Conservation (phyloP, 1,284 basidiomycete species). For the Inonotus obliquus region DNA sequence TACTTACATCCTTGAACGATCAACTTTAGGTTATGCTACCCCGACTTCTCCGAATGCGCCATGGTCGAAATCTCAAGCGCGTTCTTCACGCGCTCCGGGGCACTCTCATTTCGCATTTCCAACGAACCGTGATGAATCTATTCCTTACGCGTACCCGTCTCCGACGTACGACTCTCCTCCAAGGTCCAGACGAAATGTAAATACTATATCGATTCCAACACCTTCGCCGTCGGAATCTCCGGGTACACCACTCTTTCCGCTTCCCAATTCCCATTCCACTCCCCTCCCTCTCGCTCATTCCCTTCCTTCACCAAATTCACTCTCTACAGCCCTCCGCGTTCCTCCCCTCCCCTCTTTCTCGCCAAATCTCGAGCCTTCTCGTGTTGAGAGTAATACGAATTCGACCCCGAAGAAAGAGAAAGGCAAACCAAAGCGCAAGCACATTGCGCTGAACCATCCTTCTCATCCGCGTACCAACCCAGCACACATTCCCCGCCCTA, state of each 20-base stretch:
- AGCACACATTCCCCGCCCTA: conserved; percentile 74
- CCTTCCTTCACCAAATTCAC: conserved; percentile 30
- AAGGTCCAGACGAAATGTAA: not conserved
- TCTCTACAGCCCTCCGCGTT: conserved; percentile 19
- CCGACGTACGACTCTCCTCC: not conserved
- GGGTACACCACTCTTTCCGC: not conserved
- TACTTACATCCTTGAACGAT: not conserved
- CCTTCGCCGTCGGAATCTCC: not conserved
- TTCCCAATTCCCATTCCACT: not conserved
- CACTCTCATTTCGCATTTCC: no score
- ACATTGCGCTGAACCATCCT: not conserved
- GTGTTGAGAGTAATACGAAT: not conserved
- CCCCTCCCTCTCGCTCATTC: not conserved
- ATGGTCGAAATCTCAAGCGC: no score
- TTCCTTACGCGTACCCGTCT: not conserved
- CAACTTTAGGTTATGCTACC: not conserved
- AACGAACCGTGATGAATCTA: no score
- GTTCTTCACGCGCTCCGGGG: no score
- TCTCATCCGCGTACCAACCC: not conserved
- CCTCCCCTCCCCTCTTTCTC: not conserved
- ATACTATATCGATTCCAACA: not conserved
- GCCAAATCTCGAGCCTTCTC: not conserved
- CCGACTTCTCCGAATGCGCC: not conserved
- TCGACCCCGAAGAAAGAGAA: not conserved
- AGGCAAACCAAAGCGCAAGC: conserved; percentile 5